Percentiles rank a stretch among this genome's conserved stretches.
phyloP scores from a whole-genome alignment of 2,329 filamentous ascomycete species.

The Nothopassalora personata region DNA sequence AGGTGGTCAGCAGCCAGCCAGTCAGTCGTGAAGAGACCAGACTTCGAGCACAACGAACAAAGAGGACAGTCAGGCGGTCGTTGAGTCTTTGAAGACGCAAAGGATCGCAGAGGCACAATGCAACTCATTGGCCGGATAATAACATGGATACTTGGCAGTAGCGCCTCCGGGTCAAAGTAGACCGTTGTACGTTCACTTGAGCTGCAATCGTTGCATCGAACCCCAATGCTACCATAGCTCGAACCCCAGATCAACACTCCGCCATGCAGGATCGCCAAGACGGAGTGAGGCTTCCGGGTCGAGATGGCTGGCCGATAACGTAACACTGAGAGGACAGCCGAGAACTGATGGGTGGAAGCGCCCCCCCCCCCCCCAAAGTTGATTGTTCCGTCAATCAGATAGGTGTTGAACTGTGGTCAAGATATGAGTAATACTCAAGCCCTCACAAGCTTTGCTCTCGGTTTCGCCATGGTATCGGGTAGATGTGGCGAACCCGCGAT shows the following conservation, averaged over 20 bases:
- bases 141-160: neutral
- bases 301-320: neutral
- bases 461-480: neutral
- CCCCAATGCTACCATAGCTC: neutral
- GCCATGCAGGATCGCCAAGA: neutral
- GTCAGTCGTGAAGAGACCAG: neutral
- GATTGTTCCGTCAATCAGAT: neutral
- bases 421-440: neutral
- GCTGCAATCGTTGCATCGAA: neutral
- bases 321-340: neutral
- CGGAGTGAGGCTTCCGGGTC: neutral
- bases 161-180: slow-evolving; percentile 4
- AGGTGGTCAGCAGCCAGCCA: neutral
- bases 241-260: neutral
- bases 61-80: neutral
- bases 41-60: neutral
- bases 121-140: slow-evolving; percentile 1
- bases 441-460: neutral
- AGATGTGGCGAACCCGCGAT: neutral
- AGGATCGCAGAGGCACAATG: neutral
- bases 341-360: neutral
- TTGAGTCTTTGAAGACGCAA: neutral
- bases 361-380: neutral
- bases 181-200: neutral
- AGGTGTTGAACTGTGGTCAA: neutral